Percentiles rank a stretch among this genome's conserved stretches.
phyloP scores from a whole-genome alignment of 768 basidiomycete species.

The Termitomyces sp. region DNA sequence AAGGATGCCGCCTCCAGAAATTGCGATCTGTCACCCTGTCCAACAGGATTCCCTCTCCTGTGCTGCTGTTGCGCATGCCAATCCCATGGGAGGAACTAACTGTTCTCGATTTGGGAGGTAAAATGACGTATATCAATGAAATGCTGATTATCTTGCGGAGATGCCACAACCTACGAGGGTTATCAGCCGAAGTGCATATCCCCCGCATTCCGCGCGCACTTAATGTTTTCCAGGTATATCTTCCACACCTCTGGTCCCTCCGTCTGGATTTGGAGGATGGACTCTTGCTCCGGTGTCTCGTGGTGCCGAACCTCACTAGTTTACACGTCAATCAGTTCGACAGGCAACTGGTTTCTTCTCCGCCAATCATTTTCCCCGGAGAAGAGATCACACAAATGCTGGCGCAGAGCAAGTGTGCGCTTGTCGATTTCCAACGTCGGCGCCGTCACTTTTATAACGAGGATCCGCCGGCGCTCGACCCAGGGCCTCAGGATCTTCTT shows the following conservation, averaged over 20 bases:
- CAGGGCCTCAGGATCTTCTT: conserved; percentile 1
- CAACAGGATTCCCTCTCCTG: neutral
- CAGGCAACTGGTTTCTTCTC: neutral
- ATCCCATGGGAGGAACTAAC: neutral
- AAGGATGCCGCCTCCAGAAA: neutral
- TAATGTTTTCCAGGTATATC: neutral
- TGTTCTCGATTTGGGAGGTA: neutral
- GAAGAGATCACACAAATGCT: conserved; percentile 1
- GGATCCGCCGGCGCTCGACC: neutral
- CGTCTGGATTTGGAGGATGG: conserved; percentile 2
- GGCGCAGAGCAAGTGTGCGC: neutral
- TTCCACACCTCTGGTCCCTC: conserved; percentile 1
- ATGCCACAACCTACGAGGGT: neutral
- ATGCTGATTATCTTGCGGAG: neutral
- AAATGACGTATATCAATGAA: neutral
- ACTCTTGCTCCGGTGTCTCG: neutral
- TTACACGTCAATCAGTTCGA: neutral
- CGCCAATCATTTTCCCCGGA: neutral
- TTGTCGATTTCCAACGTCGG: conserved; percentile 2
- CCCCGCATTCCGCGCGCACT: neutral
- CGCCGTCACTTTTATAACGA: conserved; percentile 4
- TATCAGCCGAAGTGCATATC: neutral
- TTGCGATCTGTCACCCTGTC: neutral
- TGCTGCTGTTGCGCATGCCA: neutral
- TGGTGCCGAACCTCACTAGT: neutral